Evolutionary conservation across 176 grass and related monocot genomes (phyloP).

Genomic region (Musa acuminata): DNA sequence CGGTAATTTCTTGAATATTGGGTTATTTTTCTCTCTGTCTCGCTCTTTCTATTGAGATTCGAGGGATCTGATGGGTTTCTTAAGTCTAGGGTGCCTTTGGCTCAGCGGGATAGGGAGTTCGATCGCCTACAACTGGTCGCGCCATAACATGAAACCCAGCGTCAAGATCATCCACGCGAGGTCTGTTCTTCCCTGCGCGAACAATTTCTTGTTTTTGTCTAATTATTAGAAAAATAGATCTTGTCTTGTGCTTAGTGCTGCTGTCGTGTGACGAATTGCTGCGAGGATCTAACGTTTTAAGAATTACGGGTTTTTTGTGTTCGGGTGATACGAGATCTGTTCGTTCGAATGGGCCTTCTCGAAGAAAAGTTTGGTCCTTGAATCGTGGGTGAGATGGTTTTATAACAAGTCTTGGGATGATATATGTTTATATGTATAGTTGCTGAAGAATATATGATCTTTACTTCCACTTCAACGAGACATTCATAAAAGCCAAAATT

Average conservation of each 20-base stretch:
- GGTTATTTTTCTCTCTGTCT: neutral
- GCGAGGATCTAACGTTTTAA: neutral
- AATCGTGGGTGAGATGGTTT: too few relatives aligned
- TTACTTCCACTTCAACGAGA: too few relatives aligned
- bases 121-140: slow-evolving; percentile 95
- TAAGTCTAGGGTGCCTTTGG: slow-evolving; percentile 52
- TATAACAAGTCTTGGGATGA: too few relatives aligned
- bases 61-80: neutral
- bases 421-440: too few relatives aligned
- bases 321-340: neutral
- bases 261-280: neutral
- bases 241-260: neutral
- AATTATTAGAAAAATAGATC: neutral
- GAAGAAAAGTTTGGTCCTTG: neutral
- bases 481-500: too few relatives aligned
- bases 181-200: slow-evolving; percentile 17
- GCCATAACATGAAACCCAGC: slow-evolving; percentile 87
- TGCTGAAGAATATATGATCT: too few relatives aligned
- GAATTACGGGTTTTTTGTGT: neutral
- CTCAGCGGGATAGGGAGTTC: slow-evolving; percentile 73
- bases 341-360: neutral
- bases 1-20: slow-evolving; percentile 38
- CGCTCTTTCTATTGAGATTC: neutral
- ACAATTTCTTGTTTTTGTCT: neutral
- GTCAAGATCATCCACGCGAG: slow-evolving; percentile 99